Evolutionary conservation across 176 grass and related monocot species (phyloP).

Genomic region (Dactylis glomerata): DNA sequence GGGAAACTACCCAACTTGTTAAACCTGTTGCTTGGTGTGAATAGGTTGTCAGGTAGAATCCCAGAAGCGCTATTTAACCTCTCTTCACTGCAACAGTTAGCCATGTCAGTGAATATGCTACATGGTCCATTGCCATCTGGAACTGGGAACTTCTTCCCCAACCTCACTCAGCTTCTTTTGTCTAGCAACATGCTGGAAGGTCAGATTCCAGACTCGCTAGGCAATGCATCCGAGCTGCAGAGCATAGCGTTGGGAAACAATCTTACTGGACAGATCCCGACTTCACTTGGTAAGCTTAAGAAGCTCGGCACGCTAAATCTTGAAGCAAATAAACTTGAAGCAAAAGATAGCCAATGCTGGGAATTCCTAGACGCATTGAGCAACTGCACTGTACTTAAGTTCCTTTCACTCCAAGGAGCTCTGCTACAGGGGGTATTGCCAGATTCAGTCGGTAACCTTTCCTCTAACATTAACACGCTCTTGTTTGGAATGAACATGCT

Average conservation of each 20-base stretch:
- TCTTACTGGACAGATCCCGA: constrained; percentile 32
- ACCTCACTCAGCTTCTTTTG: background rate
- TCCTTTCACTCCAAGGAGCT: background rate
- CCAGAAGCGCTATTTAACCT: background rate
- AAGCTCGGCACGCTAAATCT: background rate
- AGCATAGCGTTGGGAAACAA: background rate
- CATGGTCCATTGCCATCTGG: background rate
- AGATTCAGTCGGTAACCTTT: constrained; percentile 32
- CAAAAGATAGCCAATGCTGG: background rate
- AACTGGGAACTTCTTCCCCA: constrained; percentile 31
- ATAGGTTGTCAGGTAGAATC: constrained; percentile 5
- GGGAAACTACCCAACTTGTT: constrained; percentile 8
- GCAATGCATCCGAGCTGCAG: background rate
- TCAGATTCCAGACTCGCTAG: constrained; percentile 21
- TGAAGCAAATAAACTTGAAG: background rate
- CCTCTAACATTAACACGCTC: background rate
- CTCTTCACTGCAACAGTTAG: background rate
- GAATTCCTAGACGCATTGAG: constrained; percentile 30
- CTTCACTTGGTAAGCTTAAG: constrained; percentile 22
- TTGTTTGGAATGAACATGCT: background rate
- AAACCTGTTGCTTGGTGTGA: background rate
- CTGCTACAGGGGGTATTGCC: constrained; percentile 25
- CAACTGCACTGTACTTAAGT: constrained; percentile 1
- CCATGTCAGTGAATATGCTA: background rate
- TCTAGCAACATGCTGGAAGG: constrained; percentile 20